Percentiles rank a stretch among this genome's conserved stretches.
Conservation (phyloP, 2,329 filamentous ascomycete species). For the Xylaria sp. region DNA sequence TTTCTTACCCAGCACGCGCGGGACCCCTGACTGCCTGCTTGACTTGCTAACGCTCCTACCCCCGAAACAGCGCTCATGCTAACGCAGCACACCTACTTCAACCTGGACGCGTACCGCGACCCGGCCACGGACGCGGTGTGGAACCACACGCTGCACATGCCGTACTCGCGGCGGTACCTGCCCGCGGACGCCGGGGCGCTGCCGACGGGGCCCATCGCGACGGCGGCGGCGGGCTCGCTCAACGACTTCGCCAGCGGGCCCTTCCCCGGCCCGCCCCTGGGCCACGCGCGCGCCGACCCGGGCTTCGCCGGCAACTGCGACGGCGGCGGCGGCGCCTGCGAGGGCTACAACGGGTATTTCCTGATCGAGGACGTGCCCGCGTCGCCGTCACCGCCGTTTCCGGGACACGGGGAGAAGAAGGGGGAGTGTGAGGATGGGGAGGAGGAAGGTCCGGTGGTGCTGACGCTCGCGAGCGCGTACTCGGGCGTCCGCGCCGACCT, state of each 20-base stretch:
- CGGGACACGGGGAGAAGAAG: too few species aligned
- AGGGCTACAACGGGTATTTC: constrained; percentile 70
- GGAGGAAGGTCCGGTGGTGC: too few species aligned
- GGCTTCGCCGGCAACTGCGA: constrained; percentile 64
- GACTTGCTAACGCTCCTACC: constrained; percentile 28
- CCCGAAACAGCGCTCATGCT: constrained; percentile 57
- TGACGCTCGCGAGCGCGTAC: constrained; percentile 36
- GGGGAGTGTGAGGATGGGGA: too few species aligned
- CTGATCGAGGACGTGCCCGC: constrained; percentile 47
- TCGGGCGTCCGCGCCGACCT: constrained; percentile 73
- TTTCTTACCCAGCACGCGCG: too few species aligned
- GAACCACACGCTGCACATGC: constrained; percentile 65
- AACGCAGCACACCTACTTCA: constrained; percentile 70
- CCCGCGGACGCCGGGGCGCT: constrained; percentile 58
- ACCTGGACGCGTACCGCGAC: constrained; percentile 66
- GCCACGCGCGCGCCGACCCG: constrained; percentile 59
- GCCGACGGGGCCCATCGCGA: constrained; percentile 63
- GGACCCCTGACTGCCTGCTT: constrained; percentile 1
- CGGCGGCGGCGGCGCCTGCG: constrained; percentile 62
- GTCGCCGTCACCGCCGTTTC: constrained; percentile 47
- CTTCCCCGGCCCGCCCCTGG: constrained; percentile 62
- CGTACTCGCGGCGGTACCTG: constrained; percentile 62
- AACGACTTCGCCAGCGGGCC: constrained; percentile 68
- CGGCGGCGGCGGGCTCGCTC: constrained; percentile 57
- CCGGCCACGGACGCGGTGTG: constrained; percentile 57